A percentile compares a stretch with the other conserved stretches of the same genome.
Evolutionary conservation across 345 rosid species (phyloP).

Genomic region (Euphorbia pulcherrima): DNA sequence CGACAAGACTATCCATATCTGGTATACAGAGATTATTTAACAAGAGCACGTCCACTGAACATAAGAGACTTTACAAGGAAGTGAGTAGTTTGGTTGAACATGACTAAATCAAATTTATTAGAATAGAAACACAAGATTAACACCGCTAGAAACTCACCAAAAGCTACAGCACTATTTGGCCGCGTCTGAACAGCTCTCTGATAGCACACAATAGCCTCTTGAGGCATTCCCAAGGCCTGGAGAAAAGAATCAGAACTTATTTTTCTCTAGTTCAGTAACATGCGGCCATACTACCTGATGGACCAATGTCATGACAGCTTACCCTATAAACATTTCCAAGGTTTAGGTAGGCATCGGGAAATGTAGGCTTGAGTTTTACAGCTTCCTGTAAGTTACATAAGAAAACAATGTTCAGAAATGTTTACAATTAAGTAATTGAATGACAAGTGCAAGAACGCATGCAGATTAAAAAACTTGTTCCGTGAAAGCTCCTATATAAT

Average conservation of each 20-base stretch:
- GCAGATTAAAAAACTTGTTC: neutral
- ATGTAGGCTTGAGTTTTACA: slow-evolving; percentile 78
- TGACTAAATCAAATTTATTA: neutral
- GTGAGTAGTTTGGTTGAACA: neutral
- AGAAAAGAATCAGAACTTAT: slow-evolving; percentile 39
- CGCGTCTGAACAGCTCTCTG: slow-evolving; percentile 83
- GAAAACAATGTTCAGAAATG: neutral
- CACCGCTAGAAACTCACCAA: slow-evolving; percentile 49
- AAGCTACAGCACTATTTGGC: slow-evolving; percentile 76
- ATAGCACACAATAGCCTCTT: slow-evolving; percentile 88
- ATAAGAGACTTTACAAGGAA: neutral
- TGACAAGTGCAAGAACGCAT: neutral
- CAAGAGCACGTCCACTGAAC: neutral
- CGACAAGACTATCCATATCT: neutral
- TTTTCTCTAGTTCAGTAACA: slow-evolving; percentile 33
- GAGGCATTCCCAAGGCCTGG: slow-evolving; percentile 91
- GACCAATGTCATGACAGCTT: slow-evolving; percentile 34
- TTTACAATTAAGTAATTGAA: neutral
- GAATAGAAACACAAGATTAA: neutral
- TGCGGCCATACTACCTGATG: slow-evolving; percentile 27
- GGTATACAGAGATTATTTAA: neutral
- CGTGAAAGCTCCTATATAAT: neutral
- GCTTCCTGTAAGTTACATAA: slow-evolving; percentile 66
- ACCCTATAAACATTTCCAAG: slow-evolving; percentile 99
- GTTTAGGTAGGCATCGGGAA: slow-evolving; percentile 91